These are phyloP conservation scores for Pueraria montana DNA, from an alignment of 306 rosid species.

Conservation along the genomic window DNA sequence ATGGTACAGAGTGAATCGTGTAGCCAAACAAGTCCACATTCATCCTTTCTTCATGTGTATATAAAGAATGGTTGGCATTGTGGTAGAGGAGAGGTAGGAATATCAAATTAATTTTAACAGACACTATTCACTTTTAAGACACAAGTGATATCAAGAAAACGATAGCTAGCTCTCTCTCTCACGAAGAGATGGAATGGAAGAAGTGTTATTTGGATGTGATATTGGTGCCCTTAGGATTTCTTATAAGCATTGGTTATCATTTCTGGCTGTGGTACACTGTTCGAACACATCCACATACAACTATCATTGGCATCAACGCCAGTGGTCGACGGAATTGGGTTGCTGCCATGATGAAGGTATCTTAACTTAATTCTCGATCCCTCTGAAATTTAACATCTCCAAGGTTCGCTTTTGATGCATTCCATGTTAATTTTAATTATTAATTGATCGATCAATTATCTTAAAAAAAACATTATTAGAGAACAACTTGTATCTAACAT, in stretches of 20 bases:
- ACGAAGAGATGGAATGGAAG: slow-evolving; percentile 77
- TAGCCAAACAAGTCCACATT: slow-evolving; percentile 59
- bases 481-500: no score
- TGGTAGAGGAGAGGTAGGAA: slow-evolving; percentile 12
- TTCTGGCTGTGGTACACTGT: slow-evolving; percentile 84
- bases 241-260: slow-evolving; percentile 70
- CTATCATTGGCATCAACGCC: slow-evolving; percentile 86
- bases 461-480: no score
- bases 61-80: slow-evolving; percentile 47
- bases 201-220: slow-evolving; percentile 86
- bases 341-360: slow-evolving; percentile 81
- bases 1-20: slow-evolving; percentile 42
- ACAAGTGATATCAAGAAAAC: slow-evolving; percentile 31
- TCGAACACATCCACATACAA: slow-evolving; percentile 71
- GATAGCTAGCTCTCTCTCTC: not conserved
- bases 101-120: slow-evolving; percentile 20
- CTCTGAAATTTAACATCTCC: not conserved
- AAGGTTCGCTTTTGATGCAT: not conserved
- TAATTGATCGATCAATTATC: not conserved
- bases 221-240: slow-evolving; percentile 78
- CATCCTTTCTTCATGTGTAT: slow-evolving; percentile 52
- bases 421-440: no score
- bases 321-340: slow-evolving; percentile 88
- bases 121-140: slow-evolving; percentile 6
- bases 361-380: not conserved